Evolutionary conservation across 2,329 filamentous ascomycete genomes (phyloP), one percentile per base, ranked within the genome.

Genomic region (Plectosphaerella plurivora): DNA sequence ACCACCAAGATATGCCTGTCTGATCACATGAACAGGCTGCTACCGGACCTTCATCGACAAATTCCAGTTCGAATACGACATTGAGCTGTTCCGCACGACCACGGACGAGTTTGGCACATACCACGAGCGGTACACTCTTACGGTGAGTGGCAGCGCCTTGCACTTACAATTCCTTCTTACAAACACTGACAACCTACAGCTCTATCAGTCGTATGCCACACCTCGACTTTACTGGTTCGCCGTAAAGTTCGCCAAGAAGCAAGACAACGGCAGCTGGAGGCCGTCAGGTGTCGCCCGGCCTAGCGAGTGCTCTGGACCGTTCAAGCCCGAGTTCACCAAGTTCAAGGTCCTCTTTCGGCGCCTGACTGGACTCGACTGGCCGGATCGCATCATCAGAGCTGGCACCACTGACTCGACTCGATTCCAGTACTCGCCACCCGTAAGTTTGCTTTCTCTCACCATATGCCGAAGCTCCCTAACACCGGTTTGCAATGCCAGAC

Each of bases 31-130:
- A 20, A 4, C 53, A 86, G 84, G 75, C 35, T 71, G 82, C n/a
- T 82, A 84, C 61, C 83, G 83, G 54, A 66, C 88, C 55, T 91
- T 87, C 66, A 69, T 67, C 16, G 89, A 94, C 63, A 51, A 61
- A 3, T 78, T 77, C 0, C 79, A 77, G 47, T 89, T 90, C 63
- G 66, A 72, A 4, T 91, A 90, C 68, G 75, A 84, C 51, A 69
- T 89, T 53, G 74, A 75, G 0, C 69, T 94, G 14, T 35, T 51
- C 25, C 39, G 54, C 14, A 44, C 46, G 4, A 42, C 33, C 18
- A 24, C 49, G 24, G 48, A 58, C 28, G 47, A 57, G 22, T 45
- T 53, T 15, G 54, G 49, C 16, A 36, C 51, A 14, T 36, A 47
- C 14, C 47, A 57, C 16, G 55, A 57, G 15, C 57, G 55, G 37